Base-by-base conservation (phyloP, 257 asterid genomes). In the Ajuga chamaepitys region DNA sequence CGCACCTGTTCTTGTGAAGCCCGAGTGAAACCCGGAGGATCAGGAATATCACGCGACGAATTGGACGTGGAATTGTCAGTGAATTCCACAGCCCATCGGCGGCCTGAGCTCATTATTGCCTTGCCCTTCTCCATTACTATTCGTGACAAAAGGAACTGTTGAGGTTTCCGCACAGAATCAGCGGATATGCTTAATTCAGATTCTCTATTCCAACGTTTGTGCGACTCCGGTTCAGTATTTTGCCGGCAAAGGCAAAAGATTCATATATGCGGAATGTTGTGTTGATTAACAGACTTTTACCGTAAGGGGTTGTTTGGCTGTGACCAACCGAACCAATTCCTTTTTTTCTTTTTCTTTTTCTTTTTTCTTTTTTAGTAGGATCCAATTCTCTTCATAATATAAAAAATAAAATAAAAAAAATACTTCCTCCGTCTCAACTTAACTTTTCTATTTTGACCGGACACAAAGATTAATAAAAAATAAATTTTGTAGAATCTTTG, bases 101-200 rank as follows among this genome's bases (percentile, higher is more conserved):
- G 88, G 16, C 94, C 89, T 70, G 83, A 59, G 40, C 82, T 79
- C 80, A 77, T 74, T 16, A 81, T 78, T 53, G 80, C 72, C 81
- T 86, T 86, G 38, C 89, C 94, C 64, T 86, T 86, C 28, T 86
- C 85, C 94, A 86, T 86, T n/a, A n/a, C 13, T n/a, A 17, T 18
- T 9, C 9, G 57, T 18, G 8, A 62, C 12, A 26, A 44, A 17
- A 14, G 7, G 13, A 62, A 9, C 12, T 28, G 9, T 37, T n/a
- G 22, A 42, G 20, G 16, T n/a, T 28, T 40, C 4, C 7, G 41
- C 9, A 48, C 62, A 50, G 60, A 35, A 8, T 68, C 45, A 16
- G 37, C 61, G 46, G 4, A 18, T 17, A 14, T 4, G 37, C 4
- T 30, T n/a, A n/a, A n/a, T n/a, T n/a, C n/a, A n/a, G n/a, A n/a